Evolutionary conservation across 768 basidiomycete genomes (phyloP).

Genomic region (Mycena filopes): DNA sequence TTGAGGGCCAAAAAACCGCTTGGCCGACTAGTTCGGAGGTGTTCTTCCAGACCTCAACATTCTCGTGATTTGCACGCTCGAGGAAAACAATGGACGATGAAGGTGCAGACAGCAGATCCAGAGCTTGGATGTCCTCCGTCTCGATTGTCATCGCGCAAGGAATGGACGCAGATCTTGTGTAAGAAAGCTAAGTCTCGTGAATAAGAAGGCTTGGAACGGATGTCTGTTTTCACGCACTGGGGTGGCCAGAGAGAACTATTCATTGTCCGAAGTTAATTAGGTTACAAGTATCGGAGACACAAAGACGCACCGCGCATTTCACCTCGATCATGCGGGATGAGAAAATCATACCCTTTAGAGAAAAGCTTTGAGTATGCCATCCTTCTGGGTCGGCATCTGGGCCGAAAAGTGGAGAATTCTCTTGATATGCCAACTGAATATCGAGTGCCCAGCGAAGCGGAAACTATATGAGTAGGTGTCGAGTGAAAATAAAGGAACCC

Average conservation of each 20-base stretch:
- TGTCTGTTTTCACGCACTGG: constrained; percentile 21
- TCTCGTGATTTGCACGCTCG: constrained; percentile 22
- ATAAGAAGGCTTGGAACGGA: neutral
- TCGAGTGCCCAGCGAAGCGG: neutral
- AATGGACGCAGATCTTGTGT: constrained; percentile 25
- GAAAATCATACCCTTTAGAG: constrained; percentile 25
- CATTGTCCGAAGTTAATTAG: neutral
- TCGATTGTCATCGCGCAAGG: constrained; percentile 26
- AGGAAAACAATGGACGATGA: constrained; percentile 22
- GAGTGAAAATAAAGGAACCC: neutral
- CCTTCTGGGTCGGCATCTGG: constrained; percentile 30
- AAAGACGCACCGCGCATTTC: constrained; percentile 21
- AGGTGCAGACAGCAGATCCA: constrained; percentile 28
- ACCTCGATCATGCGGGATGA: constrained; percentile 27
- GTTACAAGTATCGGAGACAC: neutral
- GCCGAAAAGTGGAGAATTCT: constrained; percentile 27
- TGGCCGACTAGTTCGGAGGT: constrained; percentile 21
- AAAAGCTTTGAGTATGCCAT: constrained; percentile 15
- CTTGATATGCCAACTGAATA: constrained; percentile 30
- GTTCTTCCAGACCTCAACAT: constrained; percentile 1
- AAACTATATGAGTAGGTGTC: neutral
- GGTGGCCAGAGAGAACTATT: constrained; percentile 29
- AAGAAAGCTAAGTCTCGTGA: constrained; percentile 25
- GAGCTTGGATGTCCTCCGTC: constrained; percentile 19
- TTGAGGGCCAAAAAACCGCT: constrained; percentile 31